Percentiles rank a stretch among this genome's conserved stretches.
Conservation (phyloP, 139 green algal species). For the Astrephomene gubernaculifera region DNA sequence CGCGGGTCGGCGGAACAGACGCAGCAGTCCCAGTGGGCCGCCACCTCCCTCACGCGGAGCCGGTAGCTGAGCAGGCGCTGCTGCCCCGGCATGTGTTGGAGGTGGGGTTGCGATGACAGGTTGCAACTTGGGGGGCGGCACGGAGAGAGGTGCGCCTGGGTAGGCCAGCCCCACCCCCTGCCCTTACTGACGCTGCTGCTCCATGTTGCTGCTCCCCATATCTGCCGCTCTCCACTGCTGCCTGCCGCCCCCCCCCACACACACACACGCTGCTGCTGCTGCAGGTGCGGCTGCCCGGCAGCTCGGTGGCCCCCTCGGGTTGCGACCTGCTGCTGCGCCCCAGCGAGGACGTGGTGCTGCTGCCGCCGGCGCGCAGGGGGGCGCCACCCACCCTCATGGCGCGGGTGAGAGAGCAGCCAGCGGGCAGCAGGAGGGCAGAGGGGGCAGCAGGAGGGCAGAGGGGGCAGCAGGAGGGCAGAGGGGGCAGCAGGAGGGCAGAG, state of each 20-base stretch:
- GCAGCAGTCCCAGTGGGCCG: background rate
- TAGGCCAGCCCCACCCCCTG: background rate
- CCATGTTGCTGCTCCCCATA: background rate
- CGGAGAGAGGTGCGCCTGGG: background rate
- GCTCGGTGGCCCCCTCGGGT: background rate
- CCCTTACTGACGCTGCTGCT: background rate
- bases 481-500: background rate
- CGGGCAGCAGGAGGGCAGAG: background rate
- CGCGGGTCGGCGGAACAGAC: background rate
- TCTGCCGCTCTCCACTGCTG: background rate
- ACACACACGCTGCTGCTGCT: too few relatives aligned
- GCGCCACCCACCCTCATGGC: background rate
- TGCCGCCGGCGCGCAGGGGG: background rate
- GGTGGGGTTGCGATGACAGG: background rate
- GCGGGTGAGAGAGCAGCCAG: background rate
- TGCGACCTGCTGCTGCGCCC: background rate
- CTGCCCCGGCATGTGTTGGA: background rate
- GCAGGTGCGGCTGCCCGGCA: constrained; percentile 18
- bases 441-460: background rate
- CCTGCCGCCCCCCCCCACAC: too few relatives aligned
- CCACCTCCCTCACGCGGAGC: too few relatives aligned
- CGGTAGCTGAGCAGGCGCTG: background rate
- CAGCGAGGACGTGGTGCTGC: background rate
- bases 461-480: background rate
- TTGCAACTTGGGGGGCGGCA: background rate